These are phyloP conservation scores for Vitis riparia DNA, from an alignment of 164 flowering plant species.

Conservation along the genomic window DNA sequence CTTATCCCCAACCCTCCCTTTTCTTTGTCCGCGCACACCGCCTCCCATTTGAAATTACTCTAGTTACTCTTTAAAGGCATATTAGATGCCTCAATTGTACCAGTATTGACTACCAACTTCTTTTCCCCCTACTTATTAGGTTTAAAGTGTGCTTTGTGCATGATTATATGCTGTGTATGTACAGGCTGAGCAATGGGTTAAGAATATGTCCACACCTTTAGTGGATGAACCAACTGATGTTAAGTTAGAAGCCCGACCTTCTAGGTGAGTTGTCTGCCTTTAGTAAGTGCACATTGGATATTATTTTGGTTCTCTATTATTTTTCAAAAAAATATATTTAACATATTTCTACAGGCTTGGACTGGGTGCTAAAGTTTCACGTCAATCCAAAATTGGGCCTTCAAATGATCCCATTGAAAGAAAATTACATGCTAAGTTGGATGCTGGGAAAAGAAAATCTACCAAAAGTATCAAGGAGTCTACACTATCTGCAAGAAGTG, in stretches of 20 bases:
- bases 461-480: constrained; percentile 34
- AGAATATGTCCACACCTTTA: not conserved
- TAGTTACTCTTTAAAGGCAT: not conserved
- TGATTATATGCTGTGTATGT: not conserved
- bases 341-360: constrained; percentile 27
- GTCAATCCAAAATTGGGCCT: constrained; percentile 25
- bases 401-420: constrained; percentile 54
- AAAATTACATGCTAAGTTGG: constrained; percentile 48
- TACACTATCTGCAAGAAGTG: not conserved
- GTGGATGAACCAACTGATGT: constrained; percentile 2
- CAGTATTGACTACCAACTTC: not conserved
- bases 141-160: not conserved
- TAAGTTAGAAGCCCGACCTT: not conserved
- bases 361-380: constrained; percentile 33
- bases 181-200: constrained; percentile 5
- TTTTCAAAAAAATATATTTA: not conserved
- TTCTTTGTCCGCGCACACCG: too few relatives aligned
- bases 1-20: too few relatives aligned
- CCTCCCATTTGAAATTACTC: too few relatives aligned
- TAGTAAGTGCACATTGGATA: too few relatives aligned
- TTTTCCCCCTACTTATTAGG: not conserved
- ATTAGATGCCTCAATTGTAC: not conserved
- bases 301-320: too few relatives aligned
- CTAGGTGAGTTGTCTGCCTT: not conserved
- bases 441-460: constrained; percentile 42